Evolutionary conservation across 176 grass and related monocot genomes (phyloP).

Genomic region (Canna indica): DNA sequence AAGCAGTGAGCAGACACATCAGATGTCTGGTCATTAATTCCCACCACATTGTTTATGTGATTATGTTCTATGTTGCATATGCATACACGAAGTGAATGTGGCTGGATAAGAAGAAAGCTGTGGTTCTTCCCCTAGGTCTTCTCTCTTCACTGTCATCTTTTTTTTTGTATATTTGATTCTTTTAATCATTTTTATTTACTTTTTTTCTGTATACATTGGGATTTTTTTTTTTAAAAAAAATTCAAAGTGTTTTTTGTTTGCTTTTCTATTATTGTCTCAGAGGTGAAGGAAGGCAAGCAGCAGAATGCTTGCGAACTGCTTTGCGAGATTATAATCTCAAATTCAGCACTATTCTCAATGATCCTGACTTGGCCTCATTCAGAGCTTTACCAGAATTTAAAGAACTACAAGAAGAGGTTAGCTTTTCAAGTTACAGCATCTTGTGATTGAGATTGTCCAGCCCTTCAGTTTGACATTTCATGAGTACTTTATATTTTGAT

Average conservation of each 20-base stretch:
- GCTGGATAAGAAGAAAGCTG: too few species aligned
- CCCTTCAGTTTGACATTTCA: conserved; percentile 1
- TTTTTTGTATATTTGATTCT: background rate
- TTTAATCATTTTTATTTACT: background rate
- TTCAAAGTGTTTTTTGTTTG: conserved; percentile 4
- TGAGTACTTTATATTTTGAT: conserved; percentile 10
- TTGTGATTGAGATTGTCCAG: conserved; percentile 7
- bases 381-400: conserved; percentile 86
- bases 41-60: too few species aligned
- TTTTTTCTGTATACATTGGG: too few species aligned
- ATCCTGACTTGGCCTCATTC: conserved; percentile 80
- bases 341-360: conserved; percentile 86
- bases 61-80: too few species aligned
- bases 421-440: conserved; percentile 7
- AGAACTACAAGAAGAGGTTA: conserved; percentile 89
- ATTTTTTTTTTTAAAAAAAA: too few species aligned
- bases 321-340: conserved; percentile 91
- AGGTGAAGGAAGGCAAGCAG: conserved; percentile 74
- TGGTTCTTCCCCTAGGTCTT: background rate
- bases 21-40: too few species aligned
- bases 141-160: background rate
- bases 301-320: conserved; percentile 69
- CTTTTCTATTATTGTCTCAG: conserved; percentile 43
- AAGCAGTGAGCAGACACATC: too few species aligned
- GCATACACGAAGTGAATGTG: too few species aligned